Base-by-base conservation (phyloP, 495 filamentous ascomycete genomes). In the Penicillium verhagenii region DNA sequence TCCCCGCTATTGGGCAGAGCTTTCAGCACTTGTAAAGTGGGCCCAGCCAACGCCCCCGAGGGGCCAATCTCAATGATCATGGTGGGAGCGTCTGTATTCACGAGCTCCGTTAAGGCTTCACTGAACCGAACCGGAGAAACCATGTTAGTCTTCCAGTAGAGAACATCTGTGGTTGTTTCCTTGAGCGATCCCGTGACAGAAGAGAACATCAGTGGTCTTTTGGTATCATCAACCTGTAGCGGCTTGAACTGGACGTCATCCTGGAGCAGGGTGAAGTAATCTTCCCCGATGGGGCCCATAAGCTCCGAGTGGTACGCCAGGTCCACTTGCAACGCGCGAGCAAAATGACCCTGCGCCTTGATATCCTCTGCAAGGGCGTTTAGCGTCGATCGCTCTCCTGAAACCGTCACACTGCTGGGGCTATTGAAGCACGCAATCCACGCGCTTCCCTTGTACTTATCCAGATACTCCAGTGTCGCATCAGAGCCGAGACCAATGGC, bases 201-300 rank as follows among this genome's bases (percentile, higher is more conserved):
- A 6, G 44, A 38, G 21, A 47, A 29, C 7, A 46, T 23, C 14
- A 10, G 6, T 16, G 25, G 35, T 7, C 42, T 35, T 47, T 4
- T 47, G 43, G n/a, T n/a, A n/a, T n/a, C n/a, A n/a, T n/a, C n/a
- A n/a, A n/a, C n/a, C n/a, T n/a, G n/a, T n/a, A 19, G 23, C 20
- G 2, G 84, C 86, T 59, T 89, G 86, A 53, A 83, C 87, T 1
- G 84, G 84, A 21, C 74, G 69, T 23, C 80, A 74, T n/a, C 86
- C 81, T 16, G 71, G 65, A 1, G 57, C 35, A 1, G 18, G 26
- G 4, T 54, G 54, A 13, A 23, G 14, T 38, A n/a, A n/a, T n/a
- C n/a, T 7, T n/a, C 6, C 6, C 14, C 39, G 19, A 61, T 54
- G n/a, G n/a, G n/a, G n/a, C 13, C 6, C 29, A 31, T 31, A 10